Base-by-base conservation (phyloP, 768 basidiomycete genomes). In the Omphalotus guepiniiformis region DNA sequence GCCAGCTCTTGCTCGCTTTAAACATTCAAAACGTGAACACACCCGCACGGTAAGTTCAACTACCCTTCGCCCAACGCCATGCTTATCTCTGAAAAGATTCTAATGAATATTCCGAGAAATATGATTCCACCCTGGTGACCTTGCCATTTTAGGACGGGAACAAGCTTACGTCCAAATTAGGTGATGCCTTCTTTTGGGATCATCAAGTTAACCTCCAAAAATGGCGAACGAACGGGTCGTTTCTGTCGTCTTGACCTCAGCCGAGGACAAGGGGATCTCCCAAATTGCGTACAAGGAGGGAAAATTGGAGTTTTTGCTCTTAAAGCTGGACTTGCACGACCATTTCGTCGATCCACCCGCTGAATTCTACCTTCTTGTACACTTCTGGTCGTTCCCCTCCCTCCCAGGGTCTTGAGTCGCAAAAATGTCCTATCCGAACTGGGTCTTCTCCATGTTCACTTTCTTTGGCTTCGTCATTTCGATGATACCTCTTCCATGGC, bases 251-350 rank as follows among this genome's bases (percentile, higher is more conserved):
- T 35, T 47, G 46, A 28, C 52, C 50, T 9, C 59, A 52, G 55
- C 55, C 57, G 44, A 56, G 59, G 39, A 72, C 65, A 73, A 75
- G 64, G 76, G 73, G 59, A 75, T 60, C 42, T 42, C 70, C 65
- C 53, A 70, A 69, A 72, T 62, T 50, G 66, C 57, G 59, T 63
- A 68, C 64, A 67, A 66, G 62, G 56, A 62, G 53, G 60, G 51
- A 55, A 55, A 58, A 54, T 60, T 55, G 47, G 63, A 57, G 58
- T 60, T 53, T 52, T 65, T 52, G 61, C 67, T 72, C 64, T 68
- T 71, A 71, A 65, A 64, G 54, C 63, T 57, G 55, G 39, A 34
- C 48, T 16, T 42, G 39, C 32, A 39, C 48, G 41, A 35, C 11
- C 18, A n/a, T n/a, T n/a, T n/a, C n/a, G 21, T 25, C 29, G 29